Evolutionary conservation across 202 grass and related monocot genomes (phyloP).

Genomic region (Eragrostis tef): DNA sequence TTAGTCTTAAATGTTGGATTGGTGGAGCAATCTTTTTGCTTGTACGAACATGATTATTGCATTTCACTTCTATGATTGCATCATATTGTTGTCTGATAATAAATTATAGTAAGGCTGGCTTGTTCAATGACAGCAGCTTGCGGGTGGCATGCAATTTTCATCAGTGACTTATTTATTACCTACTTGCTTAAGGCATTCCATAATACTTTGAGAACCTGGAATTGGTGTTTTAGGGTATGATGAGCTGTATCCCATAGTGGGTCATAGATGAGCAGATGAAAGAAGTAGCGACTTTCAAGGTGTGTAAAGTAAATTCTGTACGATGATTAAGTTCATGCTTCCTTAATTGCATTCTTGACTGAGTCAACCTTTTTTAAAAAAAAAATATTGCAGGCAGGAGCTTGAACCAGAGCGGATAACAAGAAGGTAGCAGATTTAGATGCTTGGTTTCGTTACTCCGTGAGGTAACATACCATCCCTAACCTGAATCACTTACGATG

Average conservation of each 20-base stretch:
- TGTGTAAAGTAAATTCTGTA: not conserved
- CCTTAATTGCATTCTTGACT: not conserved
- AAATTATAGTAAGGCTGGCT: not conserved
- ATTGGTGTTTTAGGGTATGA: not conserved
- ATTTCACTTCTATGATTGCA: constrained; percentile 15
- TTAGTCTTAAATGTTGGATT: not conserved
- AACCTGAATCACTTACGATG: not conserved
- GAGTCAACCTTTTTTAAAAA: constrained; percentile 19
- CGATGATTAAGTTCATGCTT: constrained; percentile 2
- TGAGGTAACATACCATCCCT: not conserved
- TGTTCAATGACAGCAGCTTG: not conserved
- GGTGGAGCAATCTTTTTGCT: not conserved
- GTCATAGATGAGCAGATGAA: constrained; percentile 12
- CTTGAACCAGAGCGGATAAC: constrained; percentile 9
- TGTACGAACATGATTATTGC: constrained; percentile 3
- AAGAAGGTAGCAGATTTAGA: not conserved
- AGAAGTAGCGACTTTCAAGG: not conserved
- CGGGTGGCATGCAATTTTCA: not conserved
- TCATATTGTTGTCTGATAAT: not conserved
- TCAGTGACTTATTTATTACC: not conserved
- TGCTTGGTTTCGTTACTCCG: not conserved
- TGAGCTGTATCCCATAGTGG: constrained; percentile 36
- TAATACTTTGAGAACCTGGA: constrained; percentile 15
- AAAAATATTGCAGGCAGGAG: constrained; percentile 22
- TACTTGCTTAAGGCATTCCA: constrained; percentile 21